Conservation (phyloP, 1,284 basidiomycete genomes). For the Pisolithus thermaeus region DNA sequence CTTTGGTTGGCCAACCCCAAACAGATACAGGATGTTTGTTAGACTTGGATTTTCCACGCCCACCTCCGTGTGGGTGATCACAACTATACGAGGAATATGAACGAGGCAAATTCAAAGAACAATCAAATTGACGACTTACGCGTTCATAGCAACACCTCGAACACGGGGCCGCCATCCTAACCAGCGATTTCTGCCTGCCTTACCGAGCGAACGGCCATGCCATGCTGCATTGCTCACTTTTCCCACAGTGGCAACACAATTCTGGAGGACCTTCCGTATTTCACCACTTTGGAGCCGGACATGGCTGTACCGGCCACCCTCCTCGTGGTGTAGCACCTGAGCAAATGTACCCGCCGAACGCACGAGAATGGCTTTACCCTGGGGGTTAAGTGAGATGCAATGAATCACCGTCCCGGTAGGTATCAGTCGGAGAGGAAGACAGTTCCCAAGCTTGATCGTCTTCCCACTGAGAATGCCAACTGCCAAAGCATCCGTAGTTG, state of each 20-base stretch:
- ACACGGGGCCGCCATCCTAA: slow-evolving; percentile 84
- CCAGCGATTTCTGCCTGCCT: slow-evolving; percentile 90
- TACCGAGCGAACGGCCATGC: slow-evolving; percentile 82
- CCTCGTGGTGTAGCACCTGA: slow-evolving; percentile 75
- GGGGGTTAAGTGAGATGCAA: slow-evolving; percentile 73
- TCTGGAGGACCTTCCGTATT: slow-evolving; percentile 78
- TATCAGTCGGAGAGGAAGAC: slow-evolving; percentile 87
- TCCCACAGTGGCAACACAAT: slow-evolving; percentile 87
- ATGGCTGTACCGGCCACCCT: slow-evolving; percentile 67
- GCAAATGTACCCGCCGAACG: slow-evolving; percentile 88
- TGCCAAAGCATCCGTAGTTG: slow-evolving; percentile 61
- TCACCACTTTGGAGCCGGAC: slow-evolving; percentile 91
- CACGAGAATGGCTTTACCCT: slow-evolving; percentile 79
- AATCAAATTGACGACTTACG: slow-evolving; percentile 44
- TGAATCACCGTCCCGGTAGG: slow-evolving; percentile 91
- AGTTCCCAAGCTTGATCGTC: slow-evolving; percentile 90
- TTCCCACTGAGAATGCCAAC: slow-evolving; percentile 83
- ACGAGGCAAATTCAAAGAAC: neutral
- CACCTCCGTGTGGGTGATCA: slow-evolving; percentile 98
- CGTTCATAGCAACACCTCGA: slow-evolving; percentile 98
- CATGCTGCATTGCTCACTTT: slow-evolving; percentile 91
- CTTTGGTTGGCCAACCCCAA: slow-evolving; percentile 91
- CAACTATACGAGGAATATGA: slow-evolving; percentile 36
- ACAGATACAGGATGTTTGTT: slow-evolving; percentile 90
- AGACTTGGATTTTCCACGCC: slow-evolving; percentile 96